These are phyloP conservation scores for Cladophialophora exuberans DNA, from an alignment of 2,329 filamentous ascomycete species.

Conservation along the genomic window DNA sequence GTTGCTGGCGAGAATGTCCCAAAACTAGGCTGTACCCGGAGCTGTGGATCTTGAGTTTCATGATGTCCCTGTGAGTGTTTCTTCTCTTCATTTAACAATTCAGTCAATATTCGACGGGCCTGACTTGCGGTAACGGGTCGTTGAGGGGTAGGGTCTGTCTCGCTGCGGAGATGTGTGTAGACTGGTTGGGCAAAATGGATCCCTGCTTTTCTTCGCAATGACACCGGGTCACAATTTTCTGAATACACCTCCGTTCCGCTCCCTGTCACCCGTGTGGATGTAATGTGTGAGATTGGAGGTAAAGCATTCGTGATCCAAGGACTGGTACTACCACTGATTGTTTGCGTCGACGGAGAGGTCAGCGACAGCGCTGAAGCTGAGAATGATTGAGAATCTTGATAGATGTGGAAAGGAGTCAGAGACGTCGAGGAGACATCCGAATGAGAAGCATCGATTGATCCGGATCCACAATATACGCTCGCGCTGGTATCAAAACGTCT, in stretches of 20 bases:
- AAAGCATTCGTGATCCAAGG: neutral
- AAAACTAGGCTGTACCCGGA: neutral
- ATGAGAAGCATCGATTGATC: slow-evolving; percentile 6
- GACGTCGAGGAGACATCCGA: slow-evolving; percentile 11
- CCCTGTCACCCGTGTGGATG: neutral
- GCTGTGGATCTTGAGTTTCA: neutral
- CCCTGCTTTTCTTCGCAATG: neutral
- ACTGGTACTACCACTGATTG: slow-evolving; percentile 19
- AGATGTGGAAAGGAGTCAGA: slow-evolving; percentile 17
- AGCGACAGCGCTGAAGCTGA: slow-evolving; percentile 20
- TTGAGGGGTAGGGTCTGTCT: neutral
- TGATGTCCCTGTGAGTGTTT: neutral
- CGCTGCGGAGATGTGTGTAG: neutral
- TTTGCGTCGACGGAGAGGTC: slow-evolving; percentile 14
- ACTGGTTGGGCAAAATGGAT: neutral
- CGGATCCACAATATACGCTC: slow-evolving; percentile 16
- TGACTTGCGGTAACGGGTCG: neutral
- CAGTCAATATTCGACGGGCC: slow-evolving; percentile 7
- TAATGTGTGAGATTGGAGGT: neutral
- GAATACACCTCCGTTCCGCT: neutral
- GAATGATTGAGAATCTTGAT: slow-evolving; percentile 19
- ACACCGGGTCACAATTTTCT: neutral
- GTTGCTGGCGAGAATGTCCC: neutral
- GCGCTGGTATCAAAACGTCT: slow-evolving; percentile 21
- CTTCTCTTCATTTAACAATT: slow-evolving; percentile 18